Conservation (phyloP, 2,329 filamentous ascomycete species). For the Diaporthe velutina region DNA sequence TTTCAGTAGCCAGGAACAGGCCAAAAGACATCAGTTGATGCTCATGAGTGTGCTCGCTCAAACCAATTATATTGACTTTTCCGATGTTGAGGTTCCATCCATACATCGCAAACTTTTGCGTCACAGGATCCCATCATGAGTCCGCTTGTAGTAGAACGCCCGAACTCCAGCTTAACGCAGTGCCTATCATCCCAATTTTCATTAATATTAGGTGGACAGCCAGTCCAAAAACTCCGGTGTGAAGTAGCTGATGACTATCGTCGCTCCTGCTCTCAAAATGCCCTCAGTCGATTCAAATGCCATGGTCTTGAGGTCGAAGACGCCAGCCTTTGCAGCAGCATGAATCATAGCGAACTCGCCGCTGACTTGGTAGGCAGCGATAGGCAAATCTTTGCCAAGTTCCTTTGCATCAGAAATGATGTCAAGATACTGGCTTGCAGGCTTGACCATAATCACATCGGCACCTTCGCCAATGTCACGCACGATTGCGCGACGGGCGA, state of each 20-base stretch:
- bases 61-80: slow-evolving; percentile 16
- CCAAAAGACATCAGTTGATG: neutral
- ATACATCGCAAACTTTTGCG: slow-evolving; percentile 21
- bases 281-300: slow-evolving; percentile 95
- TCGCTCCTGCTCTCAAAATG: slow-evolving; percentile 92
- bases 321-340: slow-evolving; percentile 92
- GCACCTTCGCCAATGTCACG: slow-evolving; percentile 94
- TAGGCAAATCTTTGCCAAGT: slow-evolving; percentile 88
- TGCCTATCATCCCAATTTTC: slow-evolving; percentile 21
- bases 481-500: slow-evolving; percentile 89
- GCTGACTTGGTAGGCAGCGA: slow-evolving; percentile 96
- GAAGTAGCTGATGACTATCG: slow-evolving; percentile 95
- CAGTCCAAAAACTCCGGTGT: slow-evolving; percentile 83
- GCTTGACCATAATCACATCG: slow-evolving; percentile 99
- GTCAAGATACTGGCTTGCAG: slow-evolving; percentile 93
- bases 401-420: slow-evolving; percentile 99
- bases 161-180: slow-evolving; percentile 25
- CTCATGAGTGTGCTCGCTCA: neutral
- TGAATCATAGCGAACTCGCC: slow-evolving; percentile 99
- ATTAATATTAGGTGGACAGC: slow-evolving; percentile 63
- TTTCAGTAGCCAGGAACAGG: neutral
- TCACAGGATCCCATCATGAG: slow-evolving; percentile 9
- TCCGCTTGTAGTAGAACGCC: slow-evolving; percentile 26
- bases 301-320: slow-evolving; percentile 95
- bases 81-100: slow-evolving; percentile 22